Percentiles rank a stretch among this genome's conserved stretches.
Evolutionary conservation across 768 basidiomycete genomes (phyloP).

Genomic region (Trametes cubensis): DNA sequence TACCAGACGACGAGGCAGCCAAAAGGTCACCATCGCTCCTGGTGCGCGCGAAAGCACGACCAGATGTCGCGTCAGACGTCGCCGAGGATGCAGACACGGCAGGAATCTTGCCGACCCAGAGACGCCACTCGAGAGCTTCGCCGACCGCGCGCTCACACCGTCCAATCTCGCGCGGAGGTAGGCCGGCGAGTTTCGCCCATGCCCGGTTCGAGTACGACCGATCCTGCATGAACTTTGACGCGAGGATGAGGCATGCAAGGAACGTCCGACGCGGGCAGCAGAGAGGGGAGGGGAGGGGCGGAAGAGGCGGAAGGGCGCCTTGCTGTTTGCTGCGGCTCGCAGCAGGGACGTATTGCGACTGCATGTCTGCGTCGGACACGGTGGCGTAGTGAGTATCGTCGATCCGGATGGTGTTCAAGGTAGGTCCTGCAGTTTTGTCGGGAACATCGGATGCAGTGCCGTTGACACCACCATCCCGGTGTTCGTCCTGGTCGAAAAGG

Average conservation of each 20-base stretch:
- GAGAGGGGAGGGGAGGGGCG: constrained; percentile 70
- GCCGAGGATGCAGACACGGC: constrained; percentile 6
- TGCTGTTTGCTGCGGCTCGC: constrained; percentile 11
- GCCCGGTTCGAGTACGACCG: constrained; percentile 92
- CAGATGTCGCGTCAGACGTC: constrained; percentile 9
- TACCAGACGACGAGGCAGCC: neutral
- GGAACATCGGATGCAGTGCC: neutral
- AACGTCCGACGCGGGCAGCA: constrained; percentile 89
- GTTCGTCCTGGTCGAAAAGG: neutral
- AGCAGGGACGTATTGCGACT: neutral
- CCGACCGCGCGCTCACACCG: constrained; percentile 88
- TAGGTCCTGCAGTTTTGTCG: neutral
- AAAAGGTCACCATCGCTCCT: constrained; percentile 29
- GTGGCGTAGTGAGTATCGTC: constrained; percentile 9
- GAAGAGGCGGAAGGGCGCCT: constrained; percentile 28
- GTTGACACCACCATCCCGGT: neutral
- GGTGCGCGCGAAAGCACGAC: constrained; percentile 25
- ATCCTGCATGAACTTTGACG: constrained; percentile 92
- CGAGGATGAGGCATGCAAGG: constrained; percentile 84
- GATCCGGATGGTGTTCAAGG: constrained; percentile 20
- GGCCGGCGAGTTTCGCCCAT: constrained; percentile 92
- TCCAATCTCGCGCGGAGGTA: constrained; percentile 83
- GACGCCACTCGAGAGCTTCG: constrained; percentile 84
- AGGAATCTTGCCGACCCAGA: constrained; percentile 83
- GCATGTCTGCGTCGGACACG: neutral